Percentiles rank a stretch among this genome's conserved stretches.
These are phyloP conservation scores for Solanum sejunctum DNA, from an alignment of 257 asterid genomes.

Conservation along the genomic window DNA sequence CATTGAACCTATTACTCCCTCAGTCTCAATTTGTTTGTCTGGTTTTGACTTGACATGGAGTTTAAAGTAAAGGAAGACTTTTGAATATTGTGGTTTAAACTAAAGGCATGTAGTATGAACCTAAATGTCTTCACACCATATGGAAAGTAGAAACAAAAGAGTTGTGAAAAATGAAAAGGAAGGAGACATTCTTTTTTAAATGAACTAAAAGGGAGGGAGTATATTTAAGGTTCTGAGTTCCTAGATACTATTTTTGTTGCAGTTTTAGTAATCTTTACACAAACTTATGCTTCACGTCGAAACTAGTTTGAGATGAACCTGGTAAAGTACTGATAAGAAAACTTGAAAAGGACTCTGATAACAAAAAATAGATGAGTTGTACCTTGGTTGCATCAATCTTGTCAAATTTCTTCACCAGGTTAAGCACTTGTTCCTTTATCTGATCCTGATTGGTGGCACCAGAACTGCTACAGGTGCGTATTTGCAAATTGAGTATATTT, in stretches of 20 bases:
- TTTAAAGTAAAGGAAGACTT: not conserved
- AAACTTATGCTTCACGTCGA: not conserved
- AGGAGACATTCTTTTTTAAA: not conserved
- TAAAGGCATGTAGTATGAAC: not conserved
- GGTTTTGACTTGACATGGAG: not conserved
- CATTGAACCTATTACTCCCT: not conserved
- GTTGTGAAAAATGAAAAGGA: not conserved
- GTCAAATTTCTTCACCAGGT: constrained; percentile 54
- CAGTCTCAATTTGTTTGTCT: not conserved
- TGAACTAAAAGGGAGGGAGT: too few relatives aligned
- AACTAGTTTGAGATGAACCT: not conserved
- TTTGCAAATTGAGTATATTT: constrained; percentile 10
- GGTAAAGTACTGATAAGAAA: not conserved
- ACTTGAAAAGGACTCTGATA: not conserved
- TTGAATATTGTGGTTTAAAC: not conserved
- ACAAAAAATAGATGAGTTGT: not conserved
- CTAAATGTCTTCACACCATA: not conserved
- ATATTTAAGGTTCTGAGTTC: too few relatives aligned
- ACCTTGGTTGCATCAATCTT: constrained; percentile 49
- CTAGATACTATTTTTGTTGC: not conserved
- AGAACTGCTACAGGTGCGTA: constrained; percentile 20
- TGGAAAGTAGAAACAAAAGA: not conserved
- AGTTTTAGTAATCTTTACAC: not conserved
- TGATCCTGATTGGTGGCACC: constrained; percentile 22
- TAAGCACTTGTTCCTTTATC: constrained; percentile 38